Conservation (phyloP, 108 stramenopile genomes). For the Epithemia pelagica region DNA sequence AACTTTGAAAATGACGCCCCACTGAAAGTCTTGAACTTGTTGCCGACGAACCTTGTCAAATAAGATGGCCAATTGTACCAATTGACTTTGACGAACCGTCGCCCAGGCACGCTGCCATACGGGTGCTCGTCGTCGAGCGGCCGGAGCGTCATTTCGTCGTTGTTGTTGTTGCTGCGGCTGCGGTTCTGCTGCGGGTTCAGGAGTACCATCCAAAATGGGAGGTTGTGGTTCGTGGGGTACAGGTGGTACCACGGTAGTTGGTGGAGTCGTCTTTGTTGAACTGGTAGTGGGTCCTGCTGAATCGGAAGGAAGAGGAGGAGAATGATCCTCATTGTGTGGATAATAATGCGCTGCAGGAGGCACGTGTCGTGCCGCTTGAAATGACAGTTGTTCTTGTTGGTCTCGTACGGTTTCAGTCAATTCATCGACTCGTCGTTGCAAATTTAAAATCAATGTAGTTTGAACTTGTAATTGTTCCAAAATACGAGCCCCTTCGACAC, state of each 20-base stretch:
- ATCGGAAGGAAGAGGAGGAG: background rate
- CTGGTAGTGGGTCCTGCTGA: background rate
- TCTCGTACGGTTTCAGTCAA: conserved; percentile 15
- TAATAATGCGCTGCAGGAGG: no score
- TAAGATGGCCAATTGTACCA: background rate
- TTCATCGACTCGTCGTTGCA: conserved; percentile 28
- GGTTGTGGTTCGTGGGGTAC: background rate
- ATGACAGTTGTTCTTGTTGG: conserved; percentile 6
- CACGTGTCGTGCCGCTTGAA: background rate
- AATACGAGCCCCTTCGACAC: background rate
- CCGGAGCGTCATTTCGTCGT: background rate
- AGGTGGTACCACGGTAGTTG: conserved; percentile 1
- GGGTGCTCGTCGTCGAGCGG: background rate
- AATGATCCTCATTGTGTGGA: background rate
- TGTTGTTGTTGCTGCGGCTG: background rate
- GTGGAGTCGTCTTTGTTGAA: background rate
- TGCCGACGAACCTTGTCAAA: conserved; percentile 11
- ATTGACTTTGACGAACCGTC: background rate
- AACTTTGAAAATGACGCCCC: conserved; percentile 28
- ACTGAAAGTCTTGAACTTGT: conserved; percentile 18
- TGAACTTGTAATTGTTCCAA: conserved; percentile 25
- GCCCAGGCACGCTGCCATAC: background rate
- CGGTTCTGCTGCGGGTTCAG: background rate
- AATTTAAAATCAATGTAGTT: conserved; percentile 20
- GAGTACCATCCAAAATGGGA: background rate